A percentile compares a stretch with the other conserved stretches of the same genome.
phyloP scores from a whole-genome alignment of 2,329 filamentous ascomycete genomes.

The Clarireedia hainanense region DNA sequence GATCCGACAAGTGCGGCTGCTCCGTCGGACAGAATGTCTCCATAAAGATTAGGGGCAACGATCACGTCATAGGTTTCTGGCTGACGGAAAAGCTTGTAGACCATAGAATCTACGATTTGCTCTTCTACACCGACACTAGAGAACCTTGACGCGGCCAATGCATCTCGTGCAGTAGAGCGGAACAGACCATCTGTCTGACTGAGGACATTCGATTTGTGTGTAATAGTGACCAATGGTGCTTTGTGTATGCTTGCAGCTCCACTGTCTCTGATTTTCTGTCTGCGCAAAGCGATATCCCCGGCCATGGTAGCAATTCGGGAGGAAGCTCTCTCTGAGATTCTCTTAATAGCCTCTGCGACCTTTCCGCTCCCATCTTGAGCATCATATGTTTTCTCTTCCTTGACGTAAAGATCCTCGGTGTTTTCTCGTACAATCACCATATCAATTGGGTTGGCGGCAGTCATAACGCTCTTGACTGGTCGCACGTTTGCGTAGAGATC shows the following conservation, averaged over 20 bases:
- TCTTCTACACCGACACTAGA: slow-evolving; percentile 68
- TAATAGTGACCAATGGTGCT: slow-evolving; percentile 79
- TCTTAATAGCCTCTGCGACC: slow-evolving; percentile 95
- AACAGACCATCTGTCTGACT: slow-evolving; percentile 96
- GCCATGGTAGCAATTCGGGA: slow-evolving; percentile 87
- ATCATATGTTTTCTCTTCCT: slow-evolving; percentile 81
- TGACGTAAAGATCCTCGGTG: slow-evolving; percentile 89
- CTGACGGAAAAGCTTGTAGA: slow-evolving; percentile 98
- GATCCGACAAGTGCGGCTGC: slow-evolving; percentile 90
- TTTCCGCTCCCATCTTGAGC: slow-evolving; percentile 61
- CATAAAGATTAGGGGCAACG: slow-evolving; percentile 94
- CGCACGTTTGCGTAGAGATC: slow-evolving; percentile 96
- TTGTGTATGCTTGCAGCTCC: slow-evolving; percentile 53
- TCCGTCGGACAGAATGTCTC: slow-evolving; percentile 92
- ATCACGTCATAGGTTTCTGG: slow-evolving; percentile 95
- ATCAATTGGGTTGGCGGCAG: slow-evolving; percentile 58
- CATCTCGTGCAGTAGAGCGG: slow-evolving; percentile 67
- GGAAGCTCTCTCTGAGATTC: slow-evolving; percentile 80
- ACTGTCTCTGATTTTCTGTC: slow-evolving; percentile 68
- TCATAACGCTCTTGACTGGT: slow-evolving; percentile 77
- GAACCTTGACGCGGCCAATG: slow-evolving; percentile 61
- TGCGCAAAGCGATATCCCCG: slow-evolving; percentile 83
- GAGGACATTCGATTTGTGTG: slow-evolving; percentile 96
- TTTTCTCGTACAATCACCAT: slow-evolving; percentile 98
- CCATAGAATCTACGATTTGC: slow-evolving; percentile 99